Evolutionary conservation across 768 basidiomycete genomes (phyloP).

Genomic region (Trametes meyenii): DNA sequence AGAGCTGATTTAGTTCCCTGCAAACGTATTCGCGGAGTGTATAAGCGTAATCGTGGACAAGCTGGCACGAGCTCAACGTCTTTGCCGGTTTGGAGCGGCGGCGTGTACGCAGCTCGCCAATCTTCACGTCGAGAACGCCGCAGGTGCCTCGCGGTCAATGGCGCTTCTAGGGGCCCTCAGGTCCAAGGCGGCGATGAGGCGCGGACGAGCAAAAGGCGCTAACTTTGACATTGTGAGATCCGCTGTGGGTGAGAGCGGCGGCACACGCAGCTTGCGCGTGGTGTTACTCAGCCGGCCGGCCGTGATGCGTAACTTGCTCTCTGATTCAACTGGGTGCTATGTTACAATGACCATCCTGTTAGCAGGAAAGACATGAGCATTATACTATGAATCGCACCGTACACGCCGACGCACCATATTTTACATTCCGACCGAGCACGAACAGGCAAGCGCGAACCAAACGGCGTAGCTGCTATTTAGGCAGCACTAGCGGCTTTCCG

Average conservation of each 20-base stretch:
- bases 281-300: not conserved
- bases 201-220: not conserved
- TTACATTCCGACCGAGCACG: not conserved
- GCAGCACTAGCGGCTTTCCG: slow-evolving; percentile 38
- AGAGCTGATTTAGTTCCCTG: no score
- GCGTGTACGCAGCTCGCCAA: no score
- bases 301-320: not conserved
- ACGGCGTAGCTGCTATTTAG: not conserved
- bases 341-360: not conserved
- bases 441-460: not conserved
- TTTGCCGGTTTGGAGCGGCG: no score
- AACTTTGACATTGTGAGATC: not conserved
- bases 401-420: slow-evolving; percentile 6
- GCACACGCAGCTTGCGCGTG: not conserved
- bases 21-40: no score
- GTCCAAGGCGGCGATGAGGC: no score
- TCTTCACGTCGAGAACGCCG: no score
- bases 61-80: no score
- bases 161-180: no score
- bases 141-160: no score
- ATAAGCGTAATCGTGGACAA: no score
- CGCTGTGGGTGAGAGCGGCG: not conserved
- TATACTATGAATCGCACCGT: not conserved
- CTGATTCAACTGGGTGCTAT: not conserved
- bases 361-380: no score